Evolutionary conservation across 1,284 basidiomycete genomes (phyloP), one percentile per base, ranked within the genome.

Genomic region (Puccinia hordei): DNA sequence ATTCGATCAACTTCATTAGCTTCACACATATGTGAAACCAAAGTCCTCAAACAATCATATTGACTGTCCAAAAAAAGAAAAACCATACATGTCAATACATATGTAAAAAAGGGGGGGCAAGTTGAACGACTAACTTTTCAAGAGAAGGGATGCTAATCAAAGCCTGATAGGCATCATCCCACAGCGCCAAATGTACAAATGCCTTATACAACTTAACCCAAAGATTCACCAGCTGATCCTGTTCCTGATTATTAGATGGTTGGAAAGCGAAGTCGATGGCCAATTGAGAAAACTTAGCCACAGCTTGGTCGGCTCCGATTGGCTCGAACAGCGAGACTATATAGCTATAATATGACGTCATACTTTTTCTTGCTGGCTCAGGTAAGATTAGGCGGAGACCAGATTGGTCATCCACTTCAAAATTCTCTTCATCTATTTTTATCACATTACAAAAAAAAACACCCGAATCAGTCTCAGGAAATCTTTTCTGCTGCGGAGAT

Each of bases 11-110:
- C 90, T 77, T 92, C 90, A 83, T 92, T 90, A 73, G 92, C 90
- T 85, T 98, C 94, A 86, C 96, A 98, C 92, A 99, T 98, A 82
- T 90, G 51, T 83, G 94, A 92, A 80, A 94, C 91, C 73, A 98
- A 88, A 79, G 92, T 91, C 72, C 90, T 90, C 41, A 93, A 89
- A 83, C 90, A 91, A 82, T 95, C 93, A 59, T 90, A 89, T 87
- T 91, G 92, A 84, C 94, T 95, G 85, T 19, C 46, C 10, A 38
- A 73, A 76, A 79, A 81, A 68, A 80, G 71, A 66, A 53, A 30
- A 73, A 0, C 6, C 4, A 41, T 15, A 27, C 6, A 49, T 24
- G 17, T 33, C 1, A 24, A 27, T 17, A 49, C 27, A 27, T 35
- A 69, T 17, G 27, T 1, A 51, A 69, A 49, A 49, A 15, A 17